Evolutionary conservation across 2,329 filamentous ascomycete genomes (phyloP), one percentile per base, ranked within the genome.

Genomic region (Arthrobotrys musiformis): DNA sequence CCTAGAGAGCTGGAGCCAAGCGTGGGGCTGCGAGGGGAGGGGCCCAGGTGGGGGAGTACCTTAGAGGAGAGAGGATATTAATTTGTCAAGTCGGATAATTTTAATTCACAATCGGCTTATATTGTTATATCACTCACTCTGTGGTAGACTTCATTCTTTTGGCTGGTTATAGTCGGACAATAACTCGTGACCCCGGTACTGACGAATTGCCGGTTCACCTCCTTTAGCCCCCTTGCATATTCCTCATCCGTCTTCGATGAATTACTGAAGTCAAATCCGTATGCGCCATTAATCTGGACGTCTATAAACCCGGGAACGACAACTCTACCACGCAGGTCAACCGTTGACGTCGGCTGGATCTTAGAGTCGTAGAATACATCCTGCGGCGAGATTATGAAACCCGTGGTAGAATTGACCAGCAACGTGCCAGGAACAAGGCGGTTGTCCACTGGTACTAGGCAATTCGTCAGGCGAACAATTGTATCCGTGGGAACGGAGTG

Each of bases 381-480:
- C 81, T 91, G 89, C 81, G 87, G 92, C 80, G 90, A 88, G 56
- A 97, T 86, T 81, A 97, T 93, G 83, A 93, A 94, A 79, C 94
- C 94, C 0, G 90, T 93, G 15, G 87, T 82, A 0, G 93, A 92
- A 83, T 92, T 93, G 77, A 97, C 90, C 93, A 93, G 97, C n/a
- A 97, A 87, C 82, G 97, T 94, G 79, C 92, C 90, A 50, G 89
- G 84, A 50, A 96, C 87, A 26, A 97, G 86, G 19, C 86, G 82
- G 79, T 90, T 87, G 80, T 89, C 89, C 81, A 89, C 90, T 74
- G 94, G 86, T 26, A 97, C 85, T 61, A 91, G 90, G 82, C 93
- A 97, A 85, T 97, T 97, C 81, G 92, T 95, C 83, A 97, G 92
- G 83, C 94, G 95, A 82, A 92, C 93, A 82, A 97, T 90, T 17